phyloP scores from a whole-genome alignment of 2,329 filamentous ascomycete species.

The Pseudogymnoascus sp. region DNA sequence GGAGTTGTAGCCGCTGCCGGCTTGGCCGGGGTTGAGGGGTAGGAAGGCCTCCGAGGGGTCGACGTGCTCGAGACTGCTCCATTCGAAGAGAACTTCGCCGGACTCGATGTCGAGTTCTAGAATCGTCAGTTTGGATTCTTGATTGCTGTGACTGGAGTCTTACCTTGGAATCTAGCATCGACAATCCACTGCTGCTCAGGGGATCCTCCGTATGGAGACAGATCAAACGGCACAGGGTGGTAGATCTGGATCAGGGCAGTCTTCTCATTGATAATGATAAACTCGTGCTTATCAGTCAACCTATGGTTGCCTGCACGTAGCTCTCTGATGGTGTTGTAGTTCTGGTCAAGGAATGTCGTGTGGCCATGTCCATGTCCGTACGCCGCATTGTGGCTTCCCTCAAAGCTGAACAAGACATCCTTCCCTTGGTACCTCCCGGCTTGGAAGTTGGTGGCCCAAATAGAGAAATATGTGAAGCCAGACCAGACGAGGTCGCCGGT shows the following conservation, averaged over 20 bases:
- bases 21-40: slow-evolving; percentile 38
- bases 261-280: slow-evolving; percentile 43
- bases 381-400: slow-evolving; percentile 42
- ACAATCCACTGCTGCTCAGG: slow-evolving; percentile 47
- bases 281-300: slow-evolving; percentile 47
- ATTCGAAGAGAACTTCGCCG: slow-evolving; percentile 49
- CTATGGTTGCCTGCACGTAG: slow-evolving; percentile 44
- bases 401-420: slow-evolving; percentile 45
- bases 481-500: slow-evolving; percentile 50
- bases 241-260: slow-evolving; percentile 47
- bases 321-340: slow-evolving; percentile 46
- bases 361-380: slow-evolving; percentile 49
- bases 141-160: slow-evolving; percentile 4
- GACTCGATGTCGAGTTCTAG: slow-evolving; percentile 32
- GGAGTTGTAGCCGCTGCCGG: slow-evolving; percentile 30
- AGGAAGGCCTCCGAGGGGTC: slow-evolving; percentile 38
- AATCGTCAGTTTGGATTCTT: slow-evolving; percentile 17
- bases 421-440: slow-evolving; percentile 40
- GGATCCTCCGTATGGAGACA: slow-evolving; percentile 38
- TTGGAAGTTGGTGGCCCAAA: slow-evolving; percentile 46
- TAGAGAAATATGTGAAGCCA: slow-evolving; percentile 43
- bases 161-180: slow-evolving; percentile 45
- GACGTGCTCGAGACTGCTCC: slow-evolving; percentile 46
- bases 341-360: slow-evolving; percentile 42
- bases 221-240: slow-evolving; percentile 38